Base-by-base conservation (phyloP, 495 filamentous ascomycete genomes). In the Penicillium tannophilum region DNA sequence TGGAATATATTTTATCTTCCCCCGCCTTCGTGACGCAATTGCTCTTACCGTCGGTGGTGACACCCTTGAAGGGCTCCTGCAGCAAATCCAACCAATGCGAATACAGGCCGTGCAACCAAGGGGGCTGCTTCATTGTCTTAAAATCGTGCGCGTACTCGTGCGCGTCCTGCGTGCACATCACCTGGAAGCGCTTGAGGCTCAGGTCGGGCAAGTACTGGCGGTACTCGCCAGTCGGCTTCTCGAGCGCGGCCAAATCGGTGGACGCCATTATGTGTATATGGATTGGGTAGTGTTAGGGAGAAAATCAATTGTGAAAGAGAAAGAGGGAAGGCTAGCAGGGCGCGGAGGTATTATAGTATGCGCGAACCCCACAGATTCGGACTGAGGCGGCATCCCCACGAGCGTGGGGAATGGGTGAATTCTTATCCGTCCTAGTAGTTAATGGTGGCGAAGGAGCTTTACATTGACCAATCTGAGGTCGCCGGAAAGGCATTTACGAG, bases 1-100 rank as follows among this genome's bases (percentile, higher is more conserved):
- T 17, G 0, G 6, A 23, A 20, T 17, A n/a, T 35, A 4, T 48
- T 3, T 45, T 35, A 11, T 23, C 23, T 23, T 26, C 52, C 16
- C 20, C 20, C 20, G 20, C 20, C 35, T n/a, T 20, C 16, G 17
- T 39, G 49, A 31, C 6, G 49, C 43, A 51, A 48, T 31, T 52
- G 55, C 36, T 58, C 70, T 43, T 72, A 86, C 88, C 88, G 56
- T 90, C 87, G 24, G 74, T 83, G 1, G 88, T 90, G 20, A 91
- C 77, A 4, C 88, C 88, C 72, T 84, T 85, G 64, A 86, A 90
- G 3, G 88, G 88, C 73, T 89, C 86, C 56, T 85, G 71, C 55
- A 84, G 75, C 42, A 90, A 69, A 59, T 87, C 81, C 61, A 76
- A 57, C 88, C 88, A 91, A 67, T 88, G 82, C 67, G 81, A 75